Evolutionary conservation across 805 yeast genomes (phyloP), one percentile per base, ranked within the genome.

Genomic region (Ogataea siamensis): DNA sequence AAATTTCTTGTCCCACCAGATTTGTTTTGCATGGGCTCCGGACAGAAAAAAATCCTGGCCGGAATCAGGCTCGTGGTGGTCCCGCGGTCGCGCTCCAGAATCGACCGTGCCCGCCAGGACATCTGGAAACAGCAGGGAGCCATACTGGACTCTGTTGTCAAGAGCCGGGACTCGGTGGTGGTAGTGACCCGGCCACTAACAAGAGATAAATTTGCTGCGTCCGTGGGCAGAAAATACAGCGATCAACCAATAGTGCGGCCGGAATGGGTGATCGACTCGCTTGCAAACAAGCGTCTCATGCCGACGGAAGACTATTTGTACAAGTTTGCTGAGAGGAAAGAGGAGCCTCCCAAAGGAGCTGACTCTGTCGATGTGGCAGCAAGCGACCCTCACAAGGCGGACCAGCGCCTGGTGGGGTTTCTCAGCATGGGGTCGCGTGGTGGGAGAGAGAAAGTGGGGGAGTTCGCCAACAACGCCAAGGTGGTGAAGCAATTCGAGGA

Each of bases 401-500:
- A 27, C 21, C 23, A 25, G n/a, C 26, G 38, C 14, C 32, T 34
- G 17, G 31, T 28, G 7, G 42, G 40, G n/a, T 29, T 34, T 27
- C 39, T 44, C 8, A 29, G 35, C 22, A 22, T 21, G 28, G 45
- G 41, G 11, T 13, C 33, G 22, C 27, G 30, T 2, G 5, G 20
- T 4, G 17, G 18, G 4, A 20, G 23, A 22, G 35, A 15, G 2
- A 31, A 8, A 5, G 21, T 24, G 18, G 37, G 28, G 7, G 40
- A 32, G 16, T 24, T 46, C 10, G 23, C 39, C 7, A 37, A 20
- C 5, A 70, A 71, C 36, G 52, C 54, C 16, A 39, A 32, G 14
- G 50, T 66, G 8, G 54, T 67, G 8, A 51, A 53, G 3, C 42
- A 53, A 4, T 59, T 71, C 21, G 46, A 54, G 8, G 53, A 57